Evolutionary conservation across 2,329 filamentous ascomycete genomes (phyloP), one percentile per base, ranked within the genome.

Genomic region (Catunica adiposa): DNA sequence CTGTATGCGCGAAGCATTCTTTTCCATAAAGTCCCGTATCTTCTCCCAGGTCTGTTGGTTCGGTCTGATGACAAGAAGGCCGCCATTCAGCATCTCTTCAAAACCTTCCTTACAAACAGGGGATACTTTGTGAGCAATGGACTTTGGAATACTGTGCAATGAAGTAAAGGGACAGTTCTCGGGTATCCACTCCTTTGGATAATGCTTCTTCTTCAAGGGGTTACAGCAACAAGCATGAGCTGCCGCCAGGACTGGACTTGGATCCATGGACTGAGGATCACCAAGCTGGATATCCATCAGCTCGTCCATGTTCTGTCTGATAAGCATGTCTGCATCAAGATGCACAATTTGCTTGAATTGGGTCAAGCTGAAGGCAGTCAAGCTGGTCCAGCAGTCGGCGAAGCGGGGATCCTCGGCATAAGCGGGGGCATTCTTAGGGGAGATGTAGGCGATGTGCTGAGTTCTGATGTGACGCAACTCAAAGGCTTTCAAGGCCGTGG

Each of bases 331-430:
- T 64, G 83, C 84, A 69, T 95, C 89, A 55, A 95, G 75, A 69
- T 88, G 84, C 37, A 94, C 84, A 34, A 94, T 79, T 42, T 88
- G 78, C 25, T 82, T 75, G 69, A 89, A 94, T 66, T 89, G 80
- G 17, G 75, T 75, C 31, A 94, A 73, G 22, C 78, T 81, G 66
- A 94, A 95, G 4, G 84, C 80, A 15, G 82, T 78, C 26, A 95
- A 78, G 70, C 94, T 95, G 68, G 77, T 86, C 87, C 88, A 95
- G 74, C 84, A 89, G 68, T 94, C 86, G 69, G 87, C 83, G 74
- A 94, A 94, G 62, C 89, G 82, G 52, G 83, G 82, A 67, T 94
- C 88, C 59, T 84, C 78, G 63, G 73, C 76, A 71, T 81, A 94
- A 69, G 86, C 82, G 60, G 69, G 70, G 59, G 80, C 82, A 34